A percentile compares a stretch with the other conserved stretches of the same genome.
These are phyloP conservation scores for Geotrichum cucujoidarum DNA, from an alignment of 1,139 yeast genomes.

Conservation along the genomic window DNA sequence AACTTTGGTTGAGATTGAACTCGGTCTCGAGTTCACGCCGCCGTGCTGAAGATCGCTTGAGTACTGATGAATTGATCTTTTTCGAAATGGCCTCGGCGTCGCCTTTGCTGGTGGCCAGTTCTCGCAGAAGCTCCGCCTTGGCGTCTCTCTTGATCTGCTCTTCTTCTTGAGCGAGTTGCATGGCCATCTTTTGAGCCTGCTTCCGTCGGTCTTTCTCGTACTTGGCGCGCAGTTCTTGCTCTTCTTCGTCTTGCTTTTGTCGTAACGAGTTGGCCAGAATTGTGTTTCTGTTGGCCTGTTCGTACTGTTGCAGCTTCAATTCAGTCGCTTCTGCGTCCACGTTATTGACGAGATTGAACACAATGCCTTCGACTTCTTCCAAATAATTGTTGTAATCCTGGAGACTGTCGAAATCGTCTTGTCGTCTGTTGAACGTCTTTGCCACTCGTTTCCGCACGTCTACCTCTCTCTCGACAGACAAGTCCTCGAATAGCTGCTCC, in stretches of 20 bases:
- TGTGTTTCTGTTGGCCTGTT: conserved; percentile 66
- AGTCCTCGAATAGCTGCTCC: conserved; percentile 86
- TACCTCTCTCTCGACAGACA: conserved; percentile 82
- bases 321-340: conserved; percentile 72
- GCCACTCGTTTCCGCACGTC: conserved; percentile 79
- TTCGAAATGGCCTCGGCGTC: conserved; percentile 50
- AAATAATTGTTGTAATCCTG: conserved; percentile 67
- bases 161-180: conserved; percentile 37
- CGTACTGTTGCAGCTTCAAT: conserved; percentile 61
- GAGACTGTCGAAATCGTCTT: conserved; percentile 61
- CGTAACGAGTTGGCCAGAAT: conserved; percentile 72
- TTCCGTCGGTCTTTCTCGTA: conserved; percentile 59
- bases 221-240: conserved; percentile 62
- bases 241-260: conserved; percentile 60
- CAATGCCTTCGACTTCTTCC: conserved; percentile 76
- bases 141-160: conserved; percentile 45
- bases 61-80: conserved; percentile 54
- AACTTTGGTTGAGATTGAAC: conserved; percentile 35
- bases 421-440: conserved; percentile 73
- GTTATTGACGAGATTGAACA: conserved; percentile 68
- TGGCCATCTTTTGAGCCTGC: conserved; percentile 34
- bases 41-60: conserved; percentile 61
- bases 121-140: conserved; percentile 63
- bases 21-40: conserved; percentile 64
- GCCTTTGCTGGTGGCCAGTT: conserved; percentile 48